These are phyloP conservation scores for Maudiozyma turicensis DNA, from an alignment of 805 yeast species.

Conservation along the genomic window DNA sequence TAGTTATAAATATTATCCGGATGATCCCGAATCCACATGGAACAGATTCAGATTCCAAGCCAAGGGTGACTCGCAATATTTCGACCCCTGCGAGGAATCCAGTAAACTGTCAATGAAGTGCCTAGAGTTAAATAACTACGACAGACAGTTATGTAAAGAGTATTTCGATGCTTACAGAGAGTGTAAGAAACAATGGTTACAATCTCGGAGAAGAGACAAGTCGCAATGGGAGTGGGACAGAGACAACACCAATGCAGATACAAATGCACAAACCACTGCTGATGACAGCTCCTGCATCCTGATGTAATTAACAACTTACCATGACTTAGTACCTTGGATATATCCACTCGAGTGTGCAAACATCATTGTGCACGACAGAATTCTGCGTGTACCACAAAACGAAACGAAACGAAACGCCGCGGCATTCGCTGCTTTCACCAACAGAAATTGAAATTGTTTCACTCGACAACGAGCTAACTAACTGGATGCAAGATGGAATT, in stretches of 20 bases:
- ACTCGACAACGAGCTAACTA: no score
- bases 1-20: constrained; percentile 48
- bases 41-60: constrained; percentile 61
- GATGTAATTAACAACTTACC: neutral
- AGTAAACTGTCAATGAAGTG: constrained; percentile 82
- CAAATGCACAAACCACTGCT: neutral
- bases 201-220: constrained; percentile 30
- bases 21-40: constrained; percentile 63
- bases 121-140: constrained; percentile 67
- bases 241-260: neutral
- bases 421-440: no score
- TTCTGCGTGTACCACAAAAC: no score
- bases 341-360: no score
- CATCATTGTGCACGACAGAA: neutral
- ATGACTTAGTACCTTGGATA: no score
- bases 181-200: constrained; percentile 71
- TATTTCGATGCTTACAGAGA: constrained; percentile 91
- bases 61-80: constrained; percentile 75
- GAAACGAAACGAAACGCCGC: no score
- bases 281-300: neutral
- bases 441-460: no score
- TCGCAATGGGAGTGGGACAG: constrained; percentile 20
- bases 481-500: no score
- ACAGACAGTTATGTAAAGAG: constrained; percentile 58
- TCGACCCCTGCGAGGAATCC: constrained; percentile 89